Evolutionary conservation across 306 rosid species (phyloP).

Genomic region (Abrus precatorius): DNA sequence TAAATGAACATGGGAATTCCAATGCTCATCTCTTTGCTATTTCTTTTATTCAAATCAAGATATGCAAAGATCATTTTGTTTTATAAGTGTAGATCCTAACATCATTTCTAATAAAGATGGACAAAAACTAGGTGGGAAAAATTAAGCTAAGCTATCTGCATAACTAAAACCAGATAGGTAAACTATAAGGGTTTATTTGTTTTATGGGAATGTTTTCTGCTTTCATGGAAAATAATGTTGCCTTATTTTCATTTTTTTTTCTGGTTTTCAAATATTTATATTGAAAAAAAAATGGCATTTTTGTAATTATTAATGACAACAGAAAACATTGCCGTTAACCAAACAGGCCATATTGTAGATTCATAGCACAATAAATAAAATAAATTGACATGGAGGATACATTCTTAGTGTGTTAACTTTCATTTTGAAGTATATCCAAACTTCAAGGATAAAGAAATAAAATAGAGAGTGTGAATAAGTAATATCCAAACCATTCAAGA

Average conservation of each 20-base stretch:
- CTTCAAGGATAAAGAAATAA: background rate
- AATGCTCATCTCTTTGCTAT: background rate
- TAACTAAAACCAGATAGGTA: background rate
- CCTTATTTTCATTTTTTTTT: background rate
- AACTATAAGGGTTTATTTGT: background rate
- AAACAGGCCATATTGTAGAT: conserved; percentile 11
- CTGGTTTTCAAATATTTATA: background rate
- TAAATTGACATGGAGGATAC: background rate
- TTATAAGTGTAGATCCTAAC: conserved; percentile 15
- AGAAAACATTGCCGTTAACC: background rate
- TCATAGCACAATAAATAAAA: background rate
- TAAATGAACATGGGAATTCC: conserved; percentile 25
- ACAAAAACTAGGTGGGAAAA: background rate
- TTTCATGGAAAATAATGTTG: background rate
- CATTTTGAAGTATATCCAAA: background rate
- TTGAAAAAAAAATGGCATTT: background rate
- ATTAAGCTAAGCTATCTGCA: conserved; percentile 10
- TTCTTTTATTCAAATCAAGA: conserved; percentile 23
- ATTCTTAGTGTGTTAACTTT: background rate
- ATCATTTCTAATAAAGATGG: conserved; percentile 2
- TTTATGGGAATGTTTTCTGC: background rate
- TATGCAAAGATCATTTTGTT: conserved; percentile 4
- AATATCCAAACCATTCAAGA: conserved; percentile 3
- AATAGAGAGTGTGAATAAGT: conserved; percentile 1
- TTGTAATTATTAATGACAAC: background rate